A percentile compares a stretch with the other conserved stretches of the same genome.
phyloP scores from a whole-genome alignment of 202 grass and related monocot genomes.

The Schoenoplectus tabernaemontani region DNA sequence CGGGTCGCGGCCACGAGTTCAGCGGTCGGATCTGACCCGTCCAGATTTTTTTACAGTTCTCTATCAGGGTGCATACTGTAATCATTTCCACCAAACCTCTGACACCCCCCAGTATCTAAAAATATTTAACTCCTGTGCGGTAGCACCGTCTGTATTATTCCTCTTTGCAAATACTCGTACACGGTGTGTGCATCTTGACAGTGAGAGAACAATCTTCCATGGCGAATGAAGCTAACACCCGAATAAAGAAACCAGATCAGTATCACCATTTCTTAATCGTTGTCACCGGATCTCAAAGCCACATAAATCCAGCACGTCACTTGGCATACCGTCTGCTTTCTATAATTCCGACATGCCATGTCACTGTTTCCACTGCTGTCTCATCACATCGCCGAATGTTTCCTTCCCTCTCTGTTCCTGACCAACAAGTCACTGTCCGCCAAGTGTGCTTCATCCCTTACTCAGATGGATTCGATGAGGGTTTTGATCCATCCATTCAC shows the following conservation, averaged over 20 bases:
- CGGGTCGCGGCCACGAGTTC: too few species aligned
- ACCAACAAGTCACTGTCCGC: background rate
- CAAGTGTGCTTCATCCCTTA: constrained; percentile 28
- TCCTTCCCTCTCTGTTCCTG: background rate
- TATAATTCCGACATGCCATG: background rate
- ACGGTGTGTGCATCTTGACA: background rate
- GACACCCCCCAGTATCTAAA: background rate
- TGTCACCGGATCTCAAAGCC: constrained; percentile 20
- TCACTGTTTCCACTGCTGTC: constrained; percentile 28
- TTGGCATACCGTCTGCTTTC: constrained; percentile 22
- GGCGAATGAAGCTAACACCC: background rate
- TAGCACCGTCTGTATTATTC: background rate
- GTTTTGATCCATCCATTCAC: background rate
- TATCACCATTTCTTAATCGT: constrained; percentile 41
- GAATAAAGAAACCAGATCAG: background rate
- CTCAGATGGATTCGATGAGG: constrained; percentile 35
- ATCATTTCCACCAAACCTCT: background rate
- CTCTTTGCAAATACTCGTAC: background rate
- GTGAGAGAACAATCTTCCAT: background rate
- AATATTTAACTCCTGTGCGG: too few species aligned
- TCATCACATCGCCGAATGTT: constrained; percentile 31
- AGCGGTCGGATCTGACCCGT: too few species aligned
- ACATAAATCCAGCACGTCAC: constrained; percentile 24
- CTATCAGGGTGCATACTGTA: too few species aligned
- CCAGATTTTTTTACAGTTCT: too few species aligned